Conservation (phyloP, 1,284 basidiomycete genomes). For the Papiliotrema fonsecae region DNA sequence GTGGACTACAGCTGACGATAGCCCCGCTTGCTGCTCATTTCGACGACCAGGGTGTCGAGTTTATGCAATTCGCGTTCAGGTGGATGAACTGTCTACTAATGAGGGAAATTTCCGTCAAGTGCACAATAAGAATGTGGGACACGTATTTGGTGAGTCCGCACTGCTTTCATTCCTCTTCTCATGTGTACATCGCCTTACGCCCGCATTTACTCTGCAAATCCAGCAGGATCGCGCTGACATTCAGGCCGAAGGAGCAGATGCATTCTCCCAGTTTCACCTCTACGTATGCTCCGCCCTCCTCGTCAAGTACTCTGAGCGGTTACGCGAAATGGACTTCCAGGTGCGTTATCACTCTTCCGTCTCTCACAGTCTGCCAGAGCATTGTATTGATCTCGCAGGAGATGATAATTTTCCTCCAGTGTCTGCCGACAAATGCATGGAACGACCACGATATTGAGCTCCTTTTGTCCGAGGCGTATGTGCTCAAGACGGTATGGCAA, state of each 20-base stretch:
- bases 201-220: too few relatives aligned
- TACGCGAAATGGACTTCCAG: slow-evolving; percentile 94
- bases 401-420: slow-evolving; percentile 98
- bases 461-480: slow-evolving; percentile 91
- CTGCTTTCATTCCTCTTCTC: neutral
- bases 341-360: slow-evolving; percentile 49
- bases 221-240: slow-evolving; percentile 4
- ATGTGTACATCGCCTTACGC: too few relatives aligned
- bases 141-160: slow-evolving; percentile 76
- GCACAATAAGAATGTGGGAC: slow-evolving; percentile 98
- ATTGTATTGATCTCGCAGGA: slow-evolving; percentile 56
- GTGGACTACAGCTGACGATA: slow-evolving; percentile 35
- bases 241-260: slow-evolving; percentile 87
- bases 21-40: slow-evolving; percentile 78
- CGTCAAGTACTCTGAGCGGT: slow-evolving; percentile 82
- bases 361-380: neutral
- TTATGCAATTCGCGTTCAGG: slow-evolving; percentile 96
- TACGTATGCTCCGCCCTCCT: slow-evolving; percentile 95
- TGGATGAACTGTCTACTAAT: slow-evolving; percentile 99
- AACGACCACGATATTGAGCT: slow-evolving; percentile 92
- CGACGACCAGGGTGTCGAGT: slow-evolving; percentile 85
- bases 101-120: slow-evolving; percentile 90
- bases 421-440: slow-evolving; percentile 91
- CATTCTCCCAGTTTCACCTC: slow-evolving; percentile 93
- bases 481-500: slow-evolving; percentile 88